A percentile compares a stretch with the other conserved stretches of the same genome.
Evolutionary conservation across 1,284 basidiomycete genomes (phyloP).

Genomic region (Abortiporus biennis): DNA sequence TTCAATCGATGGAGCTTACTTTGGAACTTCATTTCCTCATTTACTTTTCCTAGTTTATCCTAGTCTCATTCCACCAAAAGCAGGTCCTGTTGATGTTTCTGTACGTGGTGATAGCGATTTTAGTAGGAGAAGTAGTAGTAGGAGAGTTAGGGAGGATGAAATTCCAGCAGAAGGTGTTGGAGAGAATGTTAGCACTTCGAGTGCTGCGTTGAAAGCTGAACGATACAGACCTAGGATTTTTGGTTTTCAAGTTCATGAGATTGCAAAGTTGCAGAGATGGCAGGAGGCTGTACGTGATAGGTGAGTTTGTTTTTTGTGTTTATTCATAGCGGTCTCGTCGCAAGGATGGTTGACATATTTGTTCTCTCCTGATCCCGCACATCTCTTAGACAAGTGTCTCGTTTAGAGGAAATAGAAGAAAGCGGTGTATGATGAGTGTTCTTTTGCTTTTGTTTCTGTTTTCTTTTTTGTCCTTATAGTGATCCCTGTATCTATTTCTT

Average conservation of each 20-base stretch:
- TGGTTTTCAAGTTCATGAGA: slow-evolving; percentile 91
- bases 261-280: slow-evolving; percentile 90
- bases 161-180: slow-evolving; percentile 46
- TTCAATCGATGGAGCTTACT: slow-evolving; percentile 94
- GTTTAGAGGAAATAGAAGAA: no score
- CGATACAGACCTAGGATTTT: slow-evolving; percentile 88
- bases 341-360: no score
- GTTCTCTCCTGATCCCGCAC: no score
- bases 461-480: no score
- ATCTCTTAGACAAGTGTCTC: no score
- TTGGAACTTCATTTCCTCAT: slow-evolving; percentile 94
- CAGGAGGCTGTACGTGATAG: slow-evolving; percentile 84
- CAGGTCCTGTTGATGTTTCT: slow-evolving; percentile 48
- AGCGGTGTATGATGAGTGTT: no score
- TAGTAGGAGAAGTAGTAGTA: slow-evolving; percentile 19
- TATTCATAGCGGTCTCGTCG: no score
- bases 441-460: no score
- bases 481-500: no score
- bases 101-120: slow-evolving; percentile 19
- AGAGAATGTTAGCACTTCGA: slow-evolving; percentile 68
- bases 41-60: slow-evolving; percentile 95
- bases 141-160: slow-evolving; percentile 47
- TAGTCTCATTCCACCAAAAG: slow-evolving; percentile 82
- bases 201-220: slow-evolving; percentile 81
- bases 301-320: slow-evolving; percentile 49